phyloP scores from a whole-genome alignment of 176 grass and related monocot genomes.

The Eremochloa ophiuroides region DNA sequence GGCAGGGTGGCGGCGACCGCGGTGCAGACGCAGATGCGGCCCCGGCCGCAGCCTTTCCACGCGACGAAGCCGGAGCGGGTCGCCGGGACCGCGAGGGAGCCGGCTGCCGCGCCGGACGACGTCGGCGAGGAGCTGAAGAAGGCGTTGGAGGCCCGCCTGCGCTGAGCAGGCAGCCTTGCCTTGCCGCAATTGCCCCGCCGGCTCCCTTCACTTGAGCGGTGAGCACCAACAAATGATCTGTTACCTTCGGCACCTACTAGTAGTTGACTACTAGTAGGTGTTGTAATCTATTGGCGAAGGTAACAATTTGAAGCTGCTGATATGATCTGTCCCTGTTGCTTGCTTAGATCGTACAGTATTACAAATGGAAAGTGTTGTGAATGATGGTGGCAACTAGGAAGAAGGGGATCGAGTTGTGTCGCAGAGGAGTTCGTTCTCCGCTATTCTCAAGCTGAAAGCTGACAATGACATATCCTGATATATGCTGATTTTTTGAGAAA shows the following conservation, averaged over 20 bases:
- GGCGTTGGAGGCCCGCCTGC: constrained; percentile 39
- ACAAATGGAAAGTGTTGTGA: too few relatives aligned
- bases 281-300: not conserved
- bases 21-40: not conserved
- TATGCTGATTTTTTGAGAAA: too few relatives aligned
- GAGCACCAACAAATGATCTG: too few relatives aligned
- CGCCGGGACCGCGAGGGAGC: not conserved
- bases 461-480: too few relatives aligned
- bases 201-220: too few relatives aligned
- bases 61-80: constrained; percentile 12
- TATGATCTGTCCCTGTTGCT: not conserved
- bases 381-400: too few relatives aligned
- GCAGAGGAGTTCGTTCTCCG: too few relatives aligned
- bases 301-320: not conserved
- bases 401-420: too few relatives aligned
- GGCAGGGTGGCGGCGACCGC: not conserved
- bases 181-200: not conserved
- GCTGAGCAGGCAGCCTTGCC: not conserved
- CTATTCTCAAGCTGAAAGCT: too few relatives aligned
- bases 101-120: not conserved
- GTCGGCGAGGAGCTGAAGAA: constrained; percentile 51
- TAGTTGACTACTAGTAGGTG: not conserved
- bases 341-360: not conserved
- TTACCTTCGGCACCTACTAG: too few relatives aligned
- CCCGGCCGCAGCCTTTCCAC: not conserved